phyloP scores from a whole-genome alignment of 2,329 filamentous ascomycete genomes.

The Trichoderma polysporum region DNA sequence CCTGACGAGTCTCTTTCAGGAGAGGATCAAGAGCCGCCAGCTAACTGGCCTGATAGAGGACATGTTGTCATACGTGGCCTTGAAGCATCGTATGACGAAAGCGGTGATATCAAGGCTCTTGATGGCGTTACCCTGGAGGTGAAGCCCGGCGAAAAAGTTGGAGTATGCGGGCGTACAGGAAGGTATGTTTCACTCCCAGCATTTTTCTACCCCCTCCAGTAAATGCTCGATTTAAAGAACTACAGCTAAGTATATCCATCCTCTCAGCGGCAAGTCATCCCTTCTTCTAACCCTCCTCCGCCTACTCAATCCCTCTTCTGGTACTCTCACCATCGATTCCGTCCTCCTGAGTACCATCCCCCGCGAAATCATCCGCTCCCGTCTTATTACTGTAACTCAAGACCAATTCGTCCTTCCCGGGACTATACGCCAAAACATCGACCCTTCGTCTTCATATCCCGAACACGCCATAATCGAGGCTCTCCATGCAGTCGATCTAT shows the following conservation, averaged over 20 bases:
- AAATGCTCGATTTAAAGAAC: constrained; percentile 21
- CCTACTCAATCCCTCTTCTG: constrained; percentile 43
- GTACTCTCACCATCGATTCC: constrained; percentile 45
- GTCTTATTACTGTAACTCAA: constrained; percentile 49
- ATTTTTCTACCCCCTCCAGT: constrained; percentile 1
- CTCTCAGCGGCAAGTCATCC: constrained; percentile 51
- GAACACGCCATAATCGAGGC: constrained; percentile 40
- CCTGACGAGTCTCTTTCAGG: constrained; percentile 29
- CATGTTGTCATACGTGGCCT: constrained; percentile 30
- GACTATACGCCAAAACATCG: constrained; percentile 48
- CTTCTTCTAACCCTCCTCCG: constrained; percentile 49
- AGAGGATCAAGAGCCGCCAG: constrained; percentile 26
- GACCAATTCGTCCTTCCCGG: constrained; percentile 49
- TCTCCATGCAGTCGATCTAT: constrained; percentile 45
- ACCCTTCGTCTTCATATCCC: constrained; percentile 37
- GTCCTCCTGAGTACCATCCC: constrained; percentile 42
- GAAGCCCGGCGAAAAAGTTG: constrained; percentile 8
- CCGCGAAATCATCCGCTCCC: constrained; percentile 43
- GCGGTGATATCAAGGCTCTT: constrained; percentile 40
- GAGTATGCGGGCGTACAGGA: constrained; percentile 11
- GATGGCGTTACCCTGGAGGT: constrained; percentile 34
- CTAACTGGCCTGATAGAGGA: constrained; percentile 34
- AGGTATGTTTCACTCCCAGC: constrained; percentile 23
- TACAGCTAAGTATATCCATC: background rate
- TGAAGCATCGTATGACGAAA: constrained; percentile 30